Evolutionary conservation across 129 eudicot species (phyloP).

Genomic region (Helianthus tuberosus): DNA sequence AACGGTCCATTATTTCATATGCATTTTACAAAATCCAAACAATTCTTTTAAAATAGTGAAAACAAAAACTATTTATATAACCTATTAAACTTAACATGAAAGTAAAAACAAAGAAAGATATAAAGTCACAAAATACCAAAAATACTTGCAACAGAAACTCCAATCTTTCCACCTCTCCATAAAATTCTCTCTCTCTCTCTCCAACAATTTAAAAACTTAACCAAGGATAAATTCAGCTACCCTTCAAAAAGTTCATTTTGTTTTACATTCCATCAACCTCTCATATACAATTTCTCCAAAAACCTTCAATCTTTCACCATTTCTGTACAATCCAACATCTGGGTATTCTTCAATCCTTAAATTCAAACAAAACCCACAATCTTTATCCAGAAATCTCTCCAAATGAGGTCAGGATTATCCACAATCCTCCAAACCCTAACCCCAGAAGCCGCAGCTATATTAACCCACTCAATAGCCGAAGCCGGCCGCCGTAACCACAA

Average conservation of each 20-base stretch:
- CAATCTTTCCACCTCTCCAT: too few relatives aligned
- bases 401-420: slow-evolving; percentile 34
- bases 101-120: too few relatives aligned
- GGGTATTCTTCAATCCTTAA: not conserved
- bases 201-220: not conserved
- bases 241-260: slow-evolving; percentile 36
- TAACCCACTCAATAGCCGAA: slow-evolving; percentile 83
- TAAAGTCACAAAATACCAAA: too few relatives aligned
- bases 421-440: slow-evolving; percentile 39
- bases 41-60: too few relatives aligned
- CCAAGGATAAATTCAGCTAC: slow-evolving; percentile 27
- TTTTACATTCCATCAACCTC: slow-evolving; percentile 27
- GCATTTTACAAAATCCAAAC: too few relatives aligned
- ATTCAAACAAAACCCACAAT: slow-evolving; percentile 19
- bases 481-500: slow-evolving; percentile 91
- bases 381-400: not conserved
- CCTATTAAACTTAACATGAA: too few relatives aligned
- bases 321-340: too few relatives aligned
- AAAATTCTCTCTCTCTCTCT: slow-evolving; percentile 14
- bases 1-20: too few relatives aligned
- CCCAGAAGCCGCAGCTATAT: slow-evolving; percentile 64
- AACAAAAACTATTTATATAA: too few relatives aligned
- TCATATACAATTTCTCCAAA: too few relatives aligned
- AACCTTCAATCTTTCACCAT: too few relatives aligned
- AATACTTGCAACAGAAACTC: too few relatives aligned